Conservation (phyloP, 495 filamentous ascomycete genomes). For the Xylaria palmicola region DNA sequence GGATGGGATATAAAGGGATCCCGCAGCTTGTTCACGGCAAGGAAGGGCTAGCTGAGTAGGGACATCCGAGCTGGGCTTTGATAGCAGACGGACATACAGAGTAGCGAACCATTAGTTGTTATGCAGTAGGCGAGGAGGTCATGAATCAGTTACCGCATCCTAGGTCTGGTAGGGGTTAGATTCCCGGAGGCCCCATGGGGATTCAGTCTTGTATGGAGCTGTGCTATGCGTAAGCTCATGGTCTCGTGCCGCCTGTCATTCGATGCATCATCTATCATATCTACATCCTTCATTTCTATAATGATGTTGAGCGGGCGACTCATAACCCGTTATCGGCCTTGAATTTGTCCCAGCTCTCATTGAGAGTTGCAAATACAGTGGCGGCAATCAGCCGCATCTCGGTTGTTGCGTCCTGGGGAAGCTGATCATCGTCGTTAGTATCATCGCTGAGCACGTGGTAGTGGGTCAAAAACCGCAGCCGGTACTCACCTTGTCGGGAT, state of each 20-base stretch:
- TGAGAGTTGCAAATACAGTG: slow-evolving; percentile 86
- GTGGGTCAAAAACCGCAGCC: slow-evolving; percentile 9
- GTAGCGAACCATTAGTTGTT: neutral
- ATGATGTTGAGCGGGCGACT: slow-evolving; percentile 3
- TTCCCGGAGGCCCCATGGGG: neutral
- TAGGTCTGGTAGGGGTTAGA: neutral
- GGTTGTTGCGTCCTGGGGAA: slow-evolving; percentile 83
- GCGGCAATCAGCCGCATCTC: slow-evolving; percentile 92
- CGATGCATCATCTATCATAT: slow-evolving; percentile 5
- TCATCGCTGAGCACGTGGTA: slow-evolving; percentile 3
- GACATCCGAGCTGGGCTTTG: neutral
- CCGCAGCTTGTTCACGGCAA: neutral
- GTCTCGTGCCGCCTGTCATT: slow-evolving; percentile 1
- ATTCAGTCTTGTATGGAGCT: neutral
- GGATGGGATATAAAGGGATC: neutral
- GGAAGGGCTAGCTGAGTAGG: slow-evolving; percentile 3
- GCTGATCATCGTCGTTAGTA: slow-evolving; percentile 50
- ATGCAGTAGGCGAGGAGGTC: neutral
- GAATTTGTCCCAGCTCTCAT: slow-evolving; percentile 99
- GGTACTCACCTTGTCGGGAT: slow-evolving; percentile 90
- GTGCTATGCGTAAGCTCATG: slow-evolving; percentile 4
- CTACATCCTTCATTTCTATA: slow-evolving; percentile 24
- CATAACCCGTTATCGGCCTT: slow-evolving; percentile 83
- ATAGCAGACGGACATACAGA: neutral
- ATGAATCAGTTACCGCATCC: neutral